Conservation (phyloP, 192 early-diverging fungal genomes). For the Tieghemiomyces parasiticus region DNA sequence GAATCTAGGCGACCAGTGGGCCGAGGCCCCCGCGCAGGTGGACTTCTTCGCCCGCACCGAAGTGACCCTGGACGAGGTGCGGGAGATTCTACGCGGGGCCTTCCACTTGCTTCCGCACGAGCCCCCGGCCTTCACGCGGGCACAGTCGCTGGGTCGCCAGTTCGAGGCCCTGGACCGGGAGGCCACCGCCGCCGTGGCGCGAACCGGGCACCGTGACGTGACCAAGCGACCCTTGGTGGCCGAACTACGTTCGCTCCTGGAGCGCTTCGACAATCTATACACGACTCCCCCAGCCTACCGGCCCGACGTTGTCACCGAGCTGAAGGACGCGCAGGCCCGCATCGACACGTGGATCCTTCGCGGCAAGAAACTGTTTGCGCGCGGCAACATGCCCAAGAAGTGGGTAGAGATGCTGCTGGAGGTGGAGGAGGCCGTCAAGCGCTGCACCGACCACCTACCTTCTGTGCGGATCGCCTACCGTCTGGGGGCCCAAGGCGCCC, state of each 20-base stretch:
- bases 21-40: conserved; percentile 12
- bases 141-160: conserved; percentile 18
- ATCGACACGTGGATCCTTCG: conserved; percentile 11
- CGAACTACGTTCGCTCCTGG: conserved; percentile 16
- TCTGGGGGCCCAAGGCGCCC: neutral
- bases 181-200: conserved; percentile 13
- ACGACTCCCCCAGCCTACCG: conserved; percentile 2
- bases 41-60: conserved; percentile 14
- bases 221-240: conserved; percentile 18
- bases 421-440: conserved; percentile 11
- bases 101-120: conserved; percentile 14
- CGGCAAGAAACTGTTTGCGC: conserved; percentile 11
- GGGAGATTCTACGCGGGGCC: conserved; percentile 16
- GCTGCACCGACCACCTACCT: neutral
- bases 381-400: conserved; percentile 11
- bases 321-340: conserved; percentile 1
- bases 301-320: neutral
- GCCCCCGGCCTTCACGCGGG: conserved; percentile 14
- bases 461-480: neutral
- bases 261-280: conserved; percentile 7
- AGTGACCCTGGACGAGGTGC: conserved; percentile 20
- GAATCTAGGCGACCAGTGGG: conserved; percentile 16
- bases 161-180: conserved; percentile 15
- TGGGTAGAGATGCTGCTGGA: conserved; percentile 12
- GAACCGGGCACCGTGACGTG: conserved; percentile 13